A percentile compares a stretch with the other conserved stretches of the same genome.
Evolutionary conservation across 2,329 filamentous ascomycete species (phyloP).

Genomic region (Hypoxylon sp.): DNA sequence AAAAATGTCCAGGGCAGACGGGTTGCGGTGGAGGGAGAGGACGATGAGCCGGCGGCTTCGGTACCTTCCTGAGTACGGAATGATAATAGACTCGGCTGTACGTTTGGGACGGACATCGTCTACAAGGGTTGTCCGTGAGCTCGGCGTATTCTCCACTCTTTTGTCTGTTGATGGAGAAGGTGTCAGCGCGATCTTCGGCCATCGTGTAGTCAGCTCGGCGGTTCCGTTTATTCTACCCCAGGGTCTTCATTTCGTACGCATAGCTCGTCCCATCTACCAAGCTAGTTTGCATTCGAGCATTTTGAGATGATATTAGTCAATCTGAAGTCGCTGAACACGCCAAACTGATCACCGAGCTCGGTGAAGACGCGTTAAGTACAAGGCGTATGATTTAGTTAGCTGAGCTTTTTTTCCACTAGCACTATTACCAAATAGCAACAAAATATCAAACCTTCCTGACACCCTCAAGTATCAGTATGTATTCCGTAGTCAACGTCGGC

Average conservation of each 20-base stretch:
- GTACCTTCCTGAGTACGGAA: not conserved
- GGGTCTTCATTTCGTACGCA: too few relatives aligned
- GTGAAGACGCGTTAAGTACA: not conserved
- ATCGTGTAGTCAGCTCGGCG: constrained; percentile 13
- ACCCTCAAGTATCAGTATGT: too few relatives aligned
- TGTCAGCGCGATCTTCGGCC: constrained; percentile 21
- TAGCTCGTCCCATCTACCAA: constrained; percentile 2
- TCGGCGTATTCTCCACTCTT: constrained; percentile 4
- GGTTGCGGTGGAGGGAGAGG: constrained; percentile 75
- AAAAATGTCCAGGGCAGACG: constrained; percentile 76
- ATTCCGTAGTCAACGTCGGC: too few relatives aligned
- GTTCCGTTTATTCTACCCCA: too few relatives aligned
- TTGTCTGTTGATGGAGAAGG: constrained; percentile 26
- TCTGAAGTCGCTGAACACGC: not conserved
- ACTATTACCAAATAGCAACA: too few relatives aligned
- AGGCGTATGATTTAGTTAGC: too few relatives aligned
- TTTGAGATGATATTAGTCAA: constrained; percentile 1
- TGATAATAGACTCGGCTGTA: not conserved
- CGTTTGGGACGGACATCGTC: too few relatives aligned
- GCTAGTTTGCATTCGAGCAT: constrained; percentile 6
- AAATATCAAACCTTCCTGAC: too few relatives aligned
- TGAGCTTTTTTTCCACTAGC: too few relatives aligned
- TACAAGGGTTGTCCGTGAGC: constrained; percentile 2
- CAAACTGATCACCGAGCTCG: not conserved
- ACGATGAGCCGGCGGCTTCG: constrained; percentile 56